Percentiles rank a stretch among this genome's conserved stretches.
Conservation (phyloP, 192 early-diverging fungal genomes). For the Anaeromyces robustus region DNA sequence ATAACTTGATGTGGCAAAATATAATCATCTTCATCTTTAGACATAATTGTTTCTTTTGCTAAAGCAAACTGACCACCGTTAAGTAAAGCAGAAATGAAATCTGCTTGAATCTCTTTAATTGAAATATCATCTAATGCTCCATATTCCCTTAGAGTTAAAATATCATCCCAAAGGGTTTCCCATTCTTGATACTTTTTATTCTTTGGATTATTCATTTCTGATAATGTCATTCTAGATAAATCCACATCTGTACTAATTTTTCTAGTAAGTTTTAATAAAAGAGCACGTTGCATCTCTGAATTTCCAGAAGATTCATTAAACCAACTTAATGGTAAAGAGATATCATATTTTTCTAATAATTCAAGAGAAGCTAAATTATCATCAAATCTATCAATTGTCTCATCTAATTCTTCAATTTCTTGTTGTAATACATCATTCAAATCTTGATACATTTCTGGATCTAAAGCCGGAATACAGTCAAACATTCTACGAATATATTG, state of each 20-base stretch:
- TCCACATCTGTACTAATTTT: background rate
- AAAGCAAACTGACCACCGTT: slow-evolving; percentile 42
- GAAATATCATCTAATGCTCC: slow-evolving; percentile 33
- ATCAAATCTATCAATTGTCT: slow-evolving; percentile 26
- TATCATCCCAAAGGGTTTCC: slow-evolving; percentile 42
- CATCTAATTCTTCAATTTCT: slow-evolving; percentile 13
- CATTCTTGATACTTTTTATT: slow-evolving; percentile 51
- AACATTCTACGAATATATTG: background rate
- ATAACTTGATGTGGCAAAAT: slow-evolving; percentile 17
- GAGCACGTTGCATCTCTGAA: slow-evolving; percentile 27
- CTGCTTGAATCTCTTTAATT: slow-evolving; percentile 34
- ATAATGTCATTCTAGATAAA: slow-evolving; percentile 24
- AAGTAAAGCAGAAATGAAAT: slow-evolving; percentile 38
- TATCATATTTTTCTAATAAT: slow-evolving; percentile 37
- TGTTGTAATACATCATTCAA: background rate
- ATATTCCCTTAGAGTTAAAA: slow-evolving; percentile 29
- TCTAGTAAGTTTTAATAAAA: slow-evolving; percentile 20
- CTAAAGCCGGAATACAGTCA: background rate
- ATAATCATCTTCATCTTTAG: slow-evolving; percentile 18
- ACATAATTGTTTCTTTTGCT: slow-evolving; percentile 26
- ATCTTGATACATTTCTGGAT: background rate
- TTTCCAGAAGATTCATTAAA: slow-evolving; percentile 31
- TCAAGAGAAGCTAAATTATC: slow-evolving; percentile 42
- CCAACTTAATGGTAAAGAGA: slow-evolving; percentile 36
- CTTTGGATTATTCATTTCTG: slow-evolving; percentile 25